These are phyloP conservation scores for Seminavis robusta DNA, from an alignment of 108 stramenopile species.

Conservation along the genomic window DNA sequence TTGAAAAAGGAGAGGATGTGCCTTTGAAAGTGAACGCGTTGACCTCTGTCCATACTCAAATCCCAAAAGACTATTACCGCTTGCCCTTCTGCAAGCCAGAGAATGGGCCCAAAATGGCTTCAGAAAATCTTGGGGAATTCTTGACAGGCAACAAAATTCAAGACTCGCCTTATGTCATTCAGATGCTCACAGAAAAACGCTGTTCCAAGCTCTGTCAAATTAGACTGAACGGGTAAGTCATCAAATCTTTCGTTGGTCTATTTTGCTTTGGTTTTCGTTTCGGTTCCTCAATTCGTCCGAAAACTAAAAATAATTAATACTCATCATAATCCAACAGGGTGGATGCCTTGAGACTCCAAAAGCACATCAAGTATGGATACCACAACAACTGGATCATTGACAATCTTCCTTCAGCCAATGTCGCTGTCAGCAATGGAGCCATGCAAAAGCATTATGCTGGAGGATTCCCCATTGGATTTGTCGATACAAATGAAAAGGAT, in stretches of 20 bases:
- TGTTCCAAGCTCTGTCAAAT: constrained; percentile 51
- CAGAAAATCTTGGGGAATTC: constrained; percentile 67
- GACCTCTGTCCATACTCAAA: constrained; percentile 65
- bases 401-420: constrained; percentile 93
- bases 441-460: constrained; percentile 78
- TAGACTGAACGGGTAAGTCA: too few species aligned
- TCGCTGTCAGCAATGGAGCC: constrained; percentile 50
- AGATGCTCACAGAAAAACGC: constrained; percentile 75
- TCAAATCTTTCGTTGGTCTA: too few species aligned
- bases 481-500: constrained; percentile 46
- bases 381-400: constrained; percentile 99
- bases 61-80: constrained; percentile 82
- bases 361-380: constrained; percentile 85
- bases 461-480: constrained; percentile 93
- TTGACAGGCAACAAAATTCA: constrained; percentile 86
- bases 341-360: constrained; percentile 51
- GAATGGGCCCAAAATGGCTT: constrained; percentile 61
- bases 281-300: constrained; percentile 86
- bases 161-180: constrained; percentile 79
- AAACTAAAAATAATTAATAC: constrained; percentile 88
- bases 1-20: constrained; percentile 39
- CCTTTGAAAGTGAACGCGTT: constrained; percentile 61
- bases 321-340: too few species aligned
- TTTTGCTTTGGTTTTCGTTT: constrained; percentile 71
- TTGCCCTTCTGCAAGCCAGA: constrained; percentile 82